A percentile compares a stretch with the other conserved stretches of the same genome.
These are phyloP conservation scores for Colletotrichum tanaceti DNA, from an alignment of 2,329 filamentous ascomycete genomes.

Conservation along the genomic window DNA sequence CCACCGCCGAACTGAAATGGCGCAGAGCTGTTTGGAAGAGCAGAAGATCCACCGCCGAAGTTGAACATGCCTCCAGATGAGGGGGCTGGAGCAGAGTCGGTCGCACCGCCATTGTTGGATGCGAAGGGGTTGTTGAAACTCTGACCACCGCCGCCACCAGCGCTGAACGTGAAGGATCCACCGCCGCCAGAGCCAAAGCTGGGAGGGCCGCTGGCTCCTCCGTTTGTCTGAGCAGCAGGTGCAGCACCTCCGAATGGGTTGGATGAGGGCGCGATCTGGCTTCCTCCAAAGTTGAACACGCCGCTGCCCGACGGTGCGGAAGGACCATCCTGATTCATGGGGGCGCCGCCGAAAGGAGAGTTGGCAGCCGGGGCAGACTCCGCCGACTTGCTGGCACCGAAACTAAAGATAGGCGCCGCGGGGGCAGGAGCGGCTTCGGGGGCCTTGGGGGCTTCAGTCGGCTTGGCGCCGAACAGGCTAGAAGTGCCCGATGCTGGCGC, in stretches of 20 bases:
- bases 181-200: constrained; percentile 48
- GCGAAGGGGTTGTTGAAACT: constrained; percentile 57
- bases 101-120: constrained; percentile 44
- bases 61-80: constrained; percentile 51
- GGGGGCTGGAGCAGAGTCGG: constrained; percentile 42
- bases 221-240: constrained; percentile 32
- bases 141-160: constrained; percentile 42
- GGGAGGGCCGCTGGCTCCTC: constrained; percentile 41
- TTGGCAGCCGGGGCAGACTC: constrained; percentile 42
- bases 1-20: constrained; percentile 55
- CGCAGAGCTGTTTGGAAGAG: constrained; percentile 43
- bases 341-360: constrained; percentile 55
- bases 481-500: constrained; percentile 42
- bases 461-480: constrained; percentile 48
- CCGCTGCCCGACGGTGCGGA: constrained; percentile 46
- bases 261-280: constrained; percentile 41
- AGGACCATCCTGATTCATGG: constrained; percentile 54
- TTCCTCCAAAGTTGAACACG: constrained; percentile 55
- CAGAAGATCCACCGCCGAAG: constrained; percentile 48
- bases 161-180: constrained; percentile 43
- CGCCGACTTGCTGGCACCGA: constrained; percentile 47
- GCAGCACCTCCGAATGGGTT: constrained; percentile 34
- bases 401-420: constrained; percentile 50
- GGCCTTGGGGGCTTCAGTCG: constrained; percentile 26
- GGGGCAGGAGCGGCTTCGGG: constrained; percentile 20